Evolutionary conservation across 2,329 filamentous ascomycete genomes (phyloP).

Genomic region (Ophiostoma angusticollis): DNA sequence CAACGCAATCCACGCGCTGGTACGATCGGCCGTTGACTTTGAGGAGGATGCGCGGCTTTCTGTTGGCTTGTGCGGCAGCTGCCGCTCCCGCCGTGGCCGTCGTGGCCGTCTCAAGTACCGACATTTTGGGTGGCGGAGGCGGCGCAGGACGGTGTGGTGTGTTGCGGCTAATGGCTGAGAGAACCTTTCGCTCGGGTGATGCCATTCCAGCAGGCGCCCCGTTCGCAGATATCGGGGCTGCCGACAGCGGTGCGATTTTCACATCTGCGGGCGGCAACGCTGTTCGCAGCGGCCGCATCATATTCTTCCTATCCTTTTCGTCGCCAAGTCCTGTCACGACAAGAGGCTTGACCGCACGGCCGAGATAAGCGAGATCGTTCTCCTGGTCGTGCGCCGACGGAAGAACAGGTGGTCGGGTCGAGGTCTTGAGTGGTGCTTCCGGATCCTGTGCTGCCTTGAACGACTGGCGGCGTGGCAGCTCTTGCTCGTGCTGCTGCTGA

Average conservation of each 20-base stretch:
- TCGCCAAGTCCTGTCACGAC: constrained; percentile 22
- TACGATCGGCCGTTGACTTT: constrained; percentile 86
- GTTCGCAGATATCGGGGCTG: neutral
- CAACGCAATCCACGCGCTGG: constrained; percentile 78
- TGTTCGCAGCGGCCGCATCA: constrained; percentile 31
- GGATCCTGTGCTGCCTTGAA: neutral
- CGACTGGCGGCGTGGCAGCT: neutral
- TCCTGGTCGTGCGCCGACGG: constrained; percentile 66
- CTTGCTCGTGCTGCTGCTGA: neutral
- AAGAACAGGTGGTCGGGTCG: constrained; percentile 29
- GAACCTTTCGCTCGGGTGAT: constrained; percentile 39
- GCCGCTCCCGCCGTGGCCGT: constrained; percentile 68
- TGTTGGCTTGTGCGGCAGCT: constrained; percentile 51
- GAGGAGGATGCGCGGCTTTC: constrained; percentile 70
- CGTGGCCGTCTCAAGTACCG: constrained; percentile 82
- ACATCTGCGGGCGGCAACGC: constrained; percentile 1
- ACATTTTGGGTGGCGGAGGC: constrained; percentile 87
- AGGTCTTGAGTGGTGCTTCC: constrained; percentile 27
- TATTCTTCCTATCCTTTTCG: constrained; percentile 30
- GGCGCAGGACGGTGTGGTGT: constrained; percentile 70
- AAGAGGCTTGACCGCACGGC: constrained; percentile 42
- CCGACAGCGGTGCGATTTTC: neutral
- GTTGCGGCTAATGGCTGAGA: constrained; percentile 43
- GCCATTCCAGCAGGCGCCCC: neutral
- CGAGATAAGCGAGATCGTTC: constrained; percentile 64